Base-by-base conservation (phyloP, 2,329 filamentous ascomycete genomes). In the Rutstroemia sp. region DNA sequence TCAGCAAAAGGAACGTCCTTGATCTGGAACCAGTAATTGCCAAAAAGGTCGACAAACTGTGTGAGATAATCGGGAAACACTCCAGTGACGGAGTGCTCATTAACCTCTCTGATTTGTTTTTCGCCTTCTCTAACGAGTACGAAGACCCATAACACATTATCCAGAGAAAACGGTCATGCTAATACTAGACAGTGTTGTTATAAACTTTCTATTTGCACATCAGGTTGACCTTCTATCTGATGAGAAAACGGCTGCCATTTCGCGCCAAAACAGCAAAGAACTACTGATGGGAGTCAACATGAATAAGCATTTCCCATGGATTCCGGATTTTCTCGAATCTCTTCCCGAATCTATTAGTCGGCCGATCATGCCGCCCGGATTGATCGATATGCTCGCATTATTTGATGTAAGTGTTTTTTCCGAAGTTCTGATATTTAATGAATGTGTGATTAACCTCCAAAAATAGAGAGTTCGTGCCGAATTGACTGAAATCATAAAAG, bases 11-110 rank as follows among this genome's bases (percentile, higher is more conserved):
- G n/a, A 61, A 54, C 19, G 56, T 62, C 23, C 54, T 56, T 2
- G 49, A 48, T 3, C 55, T 65, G 5, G 51, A 64, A 30, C 62
- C 61, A 8, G 30, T 61, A 7, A 64, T 66, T 17, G 27, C 61
- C 17, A 57, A 51, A 14, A 59, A 53, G 21, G 39, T 65, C 2
- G 50, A 61, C 14, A 45, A 54, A 27, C 30, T 57, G 5, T 48
- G 58, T 14, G 23, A 41, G 8, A 42, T 59, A 14, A 39, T 62
- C n/a, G 23, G 14, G 14, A 51, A n/a, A 9, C 56, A 58, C 30
- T 34, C 47, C 16, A 41, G 39, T 4, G 51, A 48, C 7, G 25
- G 30, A 12, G 10, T 17, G 2, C 48, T 19, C 5, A 23, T 41
- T 10, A 50, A 50, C 23, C 19, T 50, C 2, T 50, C 48, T 5